Evolutionary conservation across 345 rosid genomes (phyloP).

Genomic region (Corchorus capsularis): DNA sequence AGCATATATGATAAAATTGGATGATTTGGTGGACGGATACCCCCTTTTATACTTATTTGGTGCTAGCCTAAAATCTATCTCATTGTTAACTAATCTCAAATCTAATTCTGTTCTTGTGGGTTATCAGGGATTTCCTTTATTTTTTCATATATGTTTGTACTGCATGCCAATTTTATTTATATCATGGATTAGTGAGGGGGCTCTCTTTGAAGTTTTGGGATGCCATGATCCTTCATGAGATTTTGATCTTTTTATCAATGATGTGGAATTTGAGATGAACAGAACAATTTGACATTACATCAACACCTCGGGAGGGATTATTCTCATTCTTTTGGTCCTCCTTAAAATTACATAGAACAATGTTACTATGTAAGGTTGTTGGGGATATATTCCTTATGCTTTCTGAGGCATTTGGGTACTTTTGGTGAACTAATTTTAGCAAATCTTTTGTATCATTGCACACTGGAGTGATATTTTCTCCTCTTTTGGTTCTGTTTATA

Average conservation of each 20-base stretch:
- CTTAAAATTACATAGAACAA: neutral
- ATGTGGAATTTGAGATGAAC: neutral
- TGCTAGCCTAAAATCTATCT: neutral
- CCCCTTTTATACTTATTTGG: neutral
- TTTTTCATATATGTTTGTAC: neutral
- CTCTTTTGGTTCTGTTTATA: neutral
- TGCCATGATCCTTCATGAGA: neutral
- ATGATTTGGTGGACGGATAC: neutral
- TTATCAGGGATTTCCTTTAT: neutral
- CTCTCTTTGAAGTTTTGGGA: neutral
- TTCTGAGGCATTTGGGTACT: neutral
- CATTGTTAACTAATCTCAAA: neutral
- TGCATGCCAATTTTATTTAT: neutral
- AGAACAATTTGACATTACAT: conserved; percentile 6
- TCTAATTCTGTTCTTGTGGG: neutral
- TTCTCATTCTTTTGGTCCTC: neutral
- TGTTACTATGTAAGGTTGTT: neutral
- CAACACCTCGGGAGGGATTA: neutral
- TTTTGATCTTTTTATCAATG: conserved; percentile 5
- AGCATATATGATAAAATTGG: neutral
- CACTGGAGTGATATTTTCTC: neutral
- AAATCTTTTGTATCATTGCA: neutral
- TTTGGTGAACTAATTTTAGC: neutral
- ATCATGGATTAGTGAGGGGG: neutral
- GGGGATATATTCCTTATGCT: neutral